These are phyloP conservation scores for Licmophora abbreviata DNA, from an alignment of 108 stramenopile genomes.

Conservation along the genomic window DNA sequence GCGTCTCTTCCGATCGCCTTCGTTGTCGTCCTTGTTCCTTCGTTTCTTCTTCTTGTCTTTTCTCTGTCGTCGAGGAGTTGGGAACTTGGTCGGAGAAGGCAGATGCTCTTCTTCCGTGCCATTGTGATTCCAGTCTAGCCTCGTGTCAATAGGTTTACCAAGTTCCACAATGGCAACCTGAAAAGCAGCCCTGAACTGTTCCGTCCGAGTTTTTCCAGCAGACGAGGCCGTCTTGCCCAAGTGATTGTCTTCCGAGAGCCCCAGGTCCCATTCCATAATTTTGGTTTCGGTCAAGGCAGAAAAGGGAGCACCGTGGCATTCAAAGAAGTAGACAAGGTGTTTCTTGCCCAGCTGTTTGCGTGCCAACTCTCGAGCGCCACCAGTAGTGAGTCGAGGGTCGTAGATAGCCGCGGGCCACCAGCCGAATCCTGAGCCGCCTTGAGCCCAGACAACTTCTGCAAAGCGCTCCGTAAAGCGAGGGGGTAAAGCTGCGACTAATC, in stretches of 20 bases:
- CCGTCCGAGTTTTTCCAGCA: slow-evolving; percentile 36
- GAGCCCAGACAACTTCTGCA: slow-evolving; percentile 79
- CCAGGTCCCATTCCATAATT: slow-evolving; percentile 55
- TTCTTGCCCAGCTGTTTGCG: slow-evolving; percentile 72
- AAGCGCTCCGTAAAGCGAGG: slow-evolving; percentile 64
- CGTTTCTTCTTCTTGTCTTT: slow-evolving; percentile 3
- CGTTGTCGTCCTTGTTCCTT: not conserved
- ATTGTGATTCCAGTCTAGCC: slow-evolving; percentile 79
- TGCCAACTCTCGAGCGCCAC: slow-evolving; percentile 63
- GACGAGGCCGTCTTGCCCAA: slow-evolving; percentile 67
- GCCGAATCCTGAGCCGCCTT: slow-evolving; percentile 69
- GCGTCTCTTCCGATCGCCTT: not conserved
- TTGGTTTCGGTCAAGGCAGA: slow-evolving; percentile 49
- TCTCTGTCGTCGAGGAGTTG: not conserved
- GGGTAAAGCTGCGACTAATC: slow-evolving; percentile 51
- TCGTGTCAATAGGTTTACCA: slow-evolving; percentile 58
- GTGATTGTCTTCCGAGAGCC: slow-evolving; percentile 66
- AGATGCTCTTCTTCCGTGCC: not conserved
- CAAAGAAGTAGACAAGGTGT: slow-evolving; percentile 80
- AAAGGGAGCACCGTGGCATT: slow-evolving; percentile 77
- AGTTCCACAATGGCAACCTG: slow-evolving; percentile 60
- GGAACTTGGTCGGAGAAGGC: not conserved
- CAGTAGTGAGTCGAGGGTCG: slow-evolving; percentile 70
- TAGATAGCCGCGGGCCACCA: slow-evolving; percentile 58
- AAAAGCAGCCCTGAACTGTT: slow-evolving; percentile 52